Evolutionary conservation across 768 basidiomycete genomes (phyloP).

Genomic region (Stropharia rugosoannulata): DNA sequence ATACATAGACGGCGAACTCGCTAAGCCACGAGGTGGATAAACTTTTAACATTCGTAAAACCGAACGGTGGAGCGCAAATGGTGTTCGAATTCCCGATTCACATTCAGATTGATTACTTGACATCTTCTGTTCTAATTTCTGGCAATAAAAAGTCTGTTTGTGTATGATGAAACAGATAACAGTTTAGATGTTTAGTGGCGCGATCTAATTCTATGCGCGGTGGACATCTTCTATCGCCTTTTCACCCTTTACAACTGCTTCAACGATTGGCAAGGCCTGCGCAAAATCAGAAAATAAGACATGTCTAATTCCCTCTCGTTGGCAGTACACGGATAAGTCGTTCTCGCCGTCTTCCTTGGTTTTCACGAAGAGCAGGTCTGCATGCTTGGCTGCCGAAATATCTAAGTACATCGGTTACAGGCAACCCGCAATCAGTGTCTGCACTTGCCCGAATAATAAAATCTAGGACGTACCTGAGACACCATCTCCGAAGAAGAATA

Average conservation of each 20-base stretch:
- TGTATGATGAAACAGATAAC: not conserved
- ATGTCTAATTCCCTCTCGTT: slow-evolving; percentile 74
- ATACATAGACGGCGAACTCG: too few species aligned
- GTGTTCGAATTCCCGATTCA: too few species aligned
- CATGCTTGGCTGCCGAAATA: slow-evolving; percentile 88
- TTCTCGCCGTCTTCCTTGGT: slow-evolving; percentile 75
- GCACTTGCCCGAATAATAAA: not conserved
- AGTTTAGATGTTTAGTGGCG: not conserved
- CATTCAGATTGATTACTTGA: too few species aligned
- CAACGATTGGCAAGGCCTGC: slow-evolving; percentile 57
- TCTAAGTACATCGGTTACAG: slow-evolving; percentile 42
- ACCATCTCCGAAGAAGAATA: slow-evolving; percentile 98
- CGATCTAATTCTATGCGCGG: not conserved
- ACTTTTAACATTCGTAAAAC: too few species aligned
- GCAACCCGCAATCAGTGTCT: not conserved
- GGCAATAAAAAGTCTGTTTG: not conserved
- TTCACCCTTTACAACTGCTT: slow-evolving; percentile 69
- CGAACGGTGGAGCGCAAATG: too few species aligned
- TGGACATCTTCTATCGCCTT: slow-evolving; percentile 49
- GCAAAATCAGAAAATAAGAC: slow-evolving; percentile 75
- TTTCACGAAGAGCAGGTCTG: slow-evolving; percentile 96
- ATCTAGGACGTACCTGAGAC: slow-evolving; percentile 72
- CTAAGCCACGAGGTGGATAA: too few species aligned
- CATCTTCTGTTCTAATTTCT: too few species aligned
- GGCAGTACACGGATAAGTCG: slow-evolving; percentile 85